Evolutionary conservation across 352 stramenopile genomes (phyloP).

Genomic region (Phytophthora rubi): DNA sequence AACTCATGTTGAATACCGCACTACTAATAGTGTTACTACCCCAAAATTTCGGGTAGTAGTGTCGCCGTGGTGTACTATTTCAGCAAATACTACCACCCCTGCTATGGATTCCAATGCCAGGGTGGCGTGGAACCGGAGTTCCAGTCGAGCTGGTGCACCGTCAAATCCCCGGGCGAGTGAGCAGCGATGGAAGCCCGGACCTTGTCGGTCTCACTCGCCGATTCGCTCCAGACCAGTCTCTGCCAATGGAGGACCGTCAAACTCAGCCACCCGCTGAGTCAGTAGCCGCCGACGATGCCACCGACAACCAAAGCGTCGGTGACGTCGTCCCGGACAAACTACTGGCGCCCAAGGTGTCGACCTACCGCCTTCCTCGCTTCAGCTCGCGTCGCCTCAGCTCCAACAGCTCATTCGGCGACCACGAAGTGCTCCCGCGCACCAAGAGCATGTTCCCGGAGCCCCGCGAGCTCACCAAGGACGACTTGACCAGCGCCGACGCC

Average conservation of each 20-base stretch:
- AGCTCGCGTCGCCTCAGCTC: constrained; percentile 33
- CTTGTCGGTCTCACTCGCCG: constrained; percentile 8
- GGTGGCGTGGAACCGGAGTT: no score
- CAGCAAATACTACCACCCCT: no score
- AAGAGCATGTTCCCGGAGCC: constrained; percentile 45
- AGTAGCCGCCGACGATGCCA: background rate
- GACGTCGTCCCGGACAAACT: constrained; percentile 31
- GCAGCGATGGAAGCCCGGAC: constrained; percentile 2
- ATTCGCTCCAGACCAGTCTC: background rate
- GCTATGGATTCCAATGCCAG: no score
- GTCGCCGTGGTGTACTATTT: no score
- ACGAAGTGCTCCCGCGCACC: constrained; percentile 23
- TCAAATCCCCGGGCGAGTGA: constrained; percentile 5
- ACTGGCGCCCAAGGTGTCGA: constrained; percentile 25
- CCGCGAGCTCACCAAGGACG: constrained; percentile 32
- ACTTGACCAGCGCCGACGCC: constrained; percentile 53
- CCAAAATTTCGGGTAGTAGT: no score
- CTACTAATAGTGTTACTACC: no score
- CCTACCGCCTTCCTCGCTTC: constrained; percentile 41
- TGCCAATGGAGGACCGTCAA: constrained; percentile 10
- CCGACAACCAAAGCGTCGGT: constrained; percentile 22
- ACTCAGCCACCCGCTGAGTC: background rate
- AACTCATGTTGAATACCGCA: no score
- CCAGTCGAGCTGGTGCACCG: background rate
- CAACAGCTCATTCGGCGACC: constrained; percentile 21